Percentiles rank a stretch among this genome's conserved stretches.
These are phyloP conservation scores for Cryptococcus sp. DNA, from an alignment of 1,284 basidiomycete genomes.

Conservation along the genomic window DNA sequence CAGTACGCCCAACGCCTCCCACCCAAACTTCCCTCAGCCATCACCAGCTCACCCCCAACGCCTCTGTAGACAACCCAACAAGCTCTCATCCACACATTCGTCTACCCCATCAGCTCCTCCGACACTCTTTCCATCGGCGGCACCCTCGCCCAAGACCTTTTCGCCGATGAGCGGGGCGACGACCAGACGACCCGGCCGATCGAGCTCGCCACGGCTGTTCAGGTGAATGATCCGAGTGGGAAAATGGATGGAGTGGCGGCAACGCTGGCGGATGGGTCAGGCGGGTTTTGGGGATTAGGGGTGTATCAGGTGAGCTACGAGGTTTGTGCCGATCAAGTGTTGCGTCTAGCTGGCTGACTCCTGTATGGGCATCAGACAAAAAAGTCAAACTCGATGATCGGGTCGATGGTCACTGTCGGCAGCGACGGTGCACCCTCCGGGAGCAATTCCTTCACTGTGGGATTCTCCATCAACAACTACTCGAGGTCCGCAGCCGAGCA, in stretches of 20 bases:
- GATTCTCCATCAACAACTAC: constrained; percentile 32
- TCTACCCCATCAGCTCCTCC: constrained; percentile 26
- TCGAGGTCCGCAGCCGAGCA: constrained; percentile 1
- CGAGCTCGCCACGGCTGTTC: constrained; percentile 7
- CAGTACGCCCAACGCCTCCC: constrained; percentile 16
- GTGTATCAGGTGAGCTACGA: constrained; percentile 35
- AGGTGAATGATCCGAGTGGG: constrained; percentile 10
- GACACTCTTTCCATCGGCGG: constrained; percentile 24
- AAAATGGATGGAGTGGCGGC: constrained; percentile 4
- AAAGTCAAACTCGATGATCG: constrained; percentile 28
- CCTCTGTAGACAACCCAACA: constrained; percentile 12
- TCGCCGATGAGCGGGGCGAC: constrained; percentile 30
- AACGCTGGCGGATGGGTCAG: constrained; percentile 24
- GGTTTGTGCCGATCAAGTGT: background rate
- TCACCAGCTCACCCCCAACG: background rate
- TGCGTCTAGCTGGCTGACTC: background rate
- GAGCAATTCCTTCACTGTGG: constrained; percentile 28
- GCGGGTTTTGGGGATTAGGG: constrained; percentile 45
- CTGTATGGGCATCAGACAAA: constrained; percentile 13
- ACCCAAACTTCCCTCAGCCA: background rate
- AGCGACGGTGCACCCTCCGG: constrained; percentile 16
- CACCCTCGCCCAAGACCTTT: constrained; percentile 20
- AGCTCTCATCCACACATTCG: constrained; percentile 24
- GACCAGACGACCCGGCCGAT: constrained; percentile 9
- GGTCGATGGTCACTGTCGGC: constrained; percentile 18